Evolutionary conservation across 1,284 basidiomycete genomes (phyloP), one percentile per base, ranked within the genome.

Genomic region (Wolfiporia cocos): DNA sequence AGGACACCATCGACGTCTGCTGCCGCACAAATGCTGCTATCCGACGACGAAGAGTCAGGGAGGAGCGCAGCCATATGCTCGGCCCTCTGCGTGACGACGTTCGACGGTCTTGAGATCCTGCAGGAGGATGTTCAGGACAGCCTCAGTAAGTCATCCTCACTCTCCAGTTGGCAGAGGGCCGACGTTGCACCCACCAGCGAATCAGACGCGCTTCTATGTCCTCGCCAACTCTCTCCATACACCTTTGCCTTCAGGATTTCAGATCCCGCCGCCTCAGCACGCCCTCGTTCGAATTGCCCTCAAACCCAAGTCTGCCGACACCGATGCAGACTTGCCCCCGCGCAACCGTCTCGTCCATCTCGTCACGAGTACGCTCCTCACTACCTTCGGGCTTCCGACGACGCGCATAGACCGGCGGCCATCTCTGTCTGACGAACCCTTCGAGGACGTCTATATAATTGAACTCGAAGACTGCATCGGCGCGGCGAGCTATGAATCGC

Each of bases 1-100:
- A 77, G 73, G 52, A 76, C 70, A 12, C 51, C 77, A 3, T 88
- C 86, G 2, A 89, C 86, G 4, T 83, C 83, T 0, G 70, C 70
- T 4, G 86, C 86, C 11, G 86, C 85, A 1, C 65, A 69, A 50
- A 62, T 63, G 4, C 49, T 89, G 4, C 55, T 76, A 5, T 44
- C 40, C 18, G 52, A 50, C 24, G 53, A 54, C 2, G 56, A 53
- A 18, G 49, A 52, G 2, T 54, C 66, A 9, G 64, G 64, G 29
- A 64, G 69, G 48, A 73, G 69, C 49, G 86, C 82, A 1, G 86
- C 86, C 4, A 86, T 89, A 46, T 84, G 82, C 53, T 86, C 86
- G 5, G 70, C 68, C 29, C 62, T 82, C 18, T 85, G 83, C 44
- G 65, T 69, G 6, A 68, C 63, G 9, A 52, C 82, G 33, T 83